A percentile compares a stretch with the other conserved stretches of the same genome.
Evolutionary conservation across 2,329 filamentous ascomycete genomes (phyloP).

Genomic region (Cladosporium sp.): DNA sequence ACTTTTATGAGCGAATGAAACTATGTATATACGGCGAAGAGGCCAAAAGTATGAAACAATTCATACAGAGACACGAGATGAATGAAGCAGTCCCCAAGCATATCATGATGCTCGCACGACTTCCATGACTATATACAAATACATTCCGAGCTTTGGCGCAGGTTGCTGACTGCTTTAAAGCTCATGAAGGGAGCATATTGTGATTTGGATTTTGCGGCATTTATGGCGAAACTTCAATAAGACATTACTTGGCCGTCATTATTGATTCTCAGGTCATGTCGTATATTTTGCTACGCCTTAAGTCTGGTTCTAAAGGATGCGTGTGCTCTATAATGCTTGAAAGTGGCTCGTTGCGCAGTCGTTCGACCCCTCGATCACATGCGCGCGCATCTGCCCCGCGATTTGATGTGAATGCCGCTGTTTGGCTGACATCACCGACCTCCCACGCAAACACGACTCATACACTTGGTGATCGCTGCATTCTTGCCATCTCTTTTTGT

Average conservation of each 20-base stretch:
- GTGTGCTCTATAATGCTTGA: no score
- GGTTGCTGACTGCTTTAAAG: no score
- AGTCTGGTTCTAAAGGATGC: no score
- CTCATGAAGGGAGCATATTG: no score
- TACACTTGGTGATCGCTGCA: background rate
- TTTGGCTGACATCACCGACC: background rate
- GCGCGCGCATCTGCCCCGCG: background rate
- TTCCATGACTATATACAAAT: no score
- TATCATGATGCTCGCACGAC: no score
- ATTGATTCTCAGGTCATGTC: no score
- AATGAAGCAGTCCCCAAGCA: background rate
- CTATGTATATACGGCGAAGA: constrained; percentile 4
- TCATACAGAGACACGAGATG: background rate
- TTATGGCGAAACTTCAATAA: no score
- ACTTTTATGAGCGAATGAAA: constrained; percentile 2
- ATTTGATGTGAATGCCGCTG: background rate
- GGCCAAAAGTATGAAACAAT: background rate
- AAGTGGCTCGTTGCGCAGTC: background rate
- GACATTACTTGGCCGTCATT: no score
- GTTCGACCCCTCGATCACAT: background rate
- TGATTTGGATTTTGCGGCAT: no score
- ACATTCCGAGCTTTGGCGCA: no score
- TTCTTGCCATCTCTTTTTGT: background rate
- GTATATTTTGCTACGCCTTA: no score
- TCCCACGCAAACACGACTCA: background rate